Evolutionary conservation across 2,329 filamentous ascomycete species (phyloP).

Genomic region (Thelonectria olida): DNA sequence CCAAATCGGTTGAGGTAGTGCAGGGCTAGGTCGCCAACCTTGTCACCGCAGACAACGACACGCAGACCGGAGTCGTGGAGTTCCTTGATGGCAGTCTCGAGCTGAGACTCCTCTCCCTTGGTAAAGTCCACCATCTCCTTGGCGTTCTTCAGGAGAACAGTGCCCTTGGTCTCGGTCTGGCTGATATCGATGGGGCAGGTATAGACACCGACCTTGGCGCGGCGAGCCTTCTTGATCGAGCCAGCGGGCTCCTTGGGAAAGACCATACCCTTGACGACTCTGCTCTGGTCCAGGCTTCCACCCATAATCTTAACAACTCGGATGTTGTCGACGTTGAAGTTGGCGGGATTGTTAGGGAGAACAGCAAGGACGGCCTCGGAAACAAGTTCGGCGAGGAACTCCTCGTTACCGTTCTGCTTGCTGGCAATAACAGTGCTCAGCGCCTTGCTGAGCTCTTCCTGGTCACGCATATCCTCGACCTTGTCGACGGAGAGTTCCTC

Average conservation of each 20-base stretch:
- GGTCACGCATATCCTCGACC: slow-evolving; percentile 83
- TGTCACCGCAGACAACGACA: slow-evolving; percentile 90
- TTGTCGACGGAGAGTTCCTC: slow-evolving; percentile 93
- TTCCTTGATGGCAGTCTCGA: slow-evolving; percentile 93
- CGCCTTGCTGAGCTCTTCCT: slow-evolving; percentile 90
- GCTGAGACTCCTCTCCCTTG: slow-evolving; percentile 92
- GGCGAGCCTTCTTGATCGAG: slow-evolving; percentile 85
- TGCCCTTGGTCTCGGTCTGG: slow-evolving; percentile 99
- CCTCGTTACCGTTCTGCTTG: slow-evolving; percentile 95
- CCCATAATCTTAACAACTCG: slow-evolving; percentile 99
- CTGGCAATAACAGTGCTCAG: slow-evolving; percentile 94
- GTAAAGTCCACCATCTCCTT: slow-evolving; percentile 99
- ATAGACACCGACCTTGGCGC: slow-evolving; percentile 96
- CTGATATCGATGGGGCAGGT: slow-evolving; percentile 95
- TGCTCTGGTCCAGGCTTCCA: slow-evolving; percentile 91
- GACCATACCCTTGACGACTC: slow-evolving; percentile 97
- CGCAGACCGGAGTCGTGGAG: slow-evolving; percentile 92
- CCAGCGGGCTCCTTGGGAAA: slow-evolving; percentile 97
- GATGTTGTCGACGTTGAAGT: slow-evolving; percentile 99
- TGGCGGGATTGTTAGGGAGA: slow-evolving; percentile 91
- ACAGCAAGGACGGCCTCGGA: slow-evolving; percentile 87
- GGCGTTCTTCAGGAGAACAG: slow-evolving; percentile 93
- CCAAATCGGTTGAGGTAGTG: slow-evolving; percentile 98
- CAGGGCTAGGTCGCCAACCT: slow-evolving; percentile 93
- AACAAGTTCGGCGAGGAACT: slow-evolving; percentile 85